Evolutionary conservation across 345 rosid genomes (phyloP), one percentile per base, ranked within the genome.

Genomic region (Lepidium sativum): DNA sequence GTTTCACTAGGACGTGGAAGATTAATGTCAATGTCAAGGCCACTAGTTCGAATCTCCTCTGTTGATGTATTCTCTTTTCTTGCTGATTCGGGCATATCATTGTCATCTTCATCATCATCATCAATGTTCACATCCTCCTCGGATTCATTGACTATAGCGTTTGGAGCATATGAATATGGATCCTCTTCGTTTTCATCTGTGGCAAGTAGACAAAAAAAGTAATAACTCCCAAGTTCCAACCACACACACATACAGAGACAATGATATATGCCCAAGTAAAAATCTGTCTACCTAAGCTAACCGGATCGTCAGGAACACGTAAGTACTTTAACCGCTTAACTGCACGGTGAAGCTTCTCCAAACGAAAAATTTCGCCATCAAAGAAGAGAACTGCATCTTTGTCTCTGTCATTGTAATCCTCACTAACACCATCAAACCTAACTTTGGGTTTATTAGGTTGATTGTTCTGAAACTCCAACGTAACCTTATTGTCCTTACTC

Each of bases 381-480:
- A 86, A 89, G 61, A 86, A 83, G 51, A 89, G 54, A 48, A 85
- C 77, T 0, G 91, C 89, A 77, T 86, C 95, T 11, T 83, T 81
- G 4, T 86, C 86, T 76, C 71, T 88, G 1, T 54, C 48, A 44
- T 37, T 56, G 66, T 80, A 80, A 73, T 86, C 91, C 67, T 89
- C 95, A 34, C 82, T 66, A 33, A 80, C 75, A 20, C 95, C 94
- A 60, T 86, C 86, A 68, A 89, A 89, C 6, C 73, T 74, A 54
- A 82, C 94, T 67, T 80, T 89, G 31, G 83, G 79, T 63, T 86
- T 89, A 44, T 92, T 86, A 41, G 50, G 68, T 65, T 84, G 91
- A 65, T 84, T 86, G 74, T 82, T 89, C 56, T 84, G 84, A 78
- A 87, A 87, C 74, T 84, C 95, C n/a, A 87, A 82, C 7, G 76